Conservation (phyloP, 768 basidiomycete species). For the Boletus eberwhitei region DNA sequence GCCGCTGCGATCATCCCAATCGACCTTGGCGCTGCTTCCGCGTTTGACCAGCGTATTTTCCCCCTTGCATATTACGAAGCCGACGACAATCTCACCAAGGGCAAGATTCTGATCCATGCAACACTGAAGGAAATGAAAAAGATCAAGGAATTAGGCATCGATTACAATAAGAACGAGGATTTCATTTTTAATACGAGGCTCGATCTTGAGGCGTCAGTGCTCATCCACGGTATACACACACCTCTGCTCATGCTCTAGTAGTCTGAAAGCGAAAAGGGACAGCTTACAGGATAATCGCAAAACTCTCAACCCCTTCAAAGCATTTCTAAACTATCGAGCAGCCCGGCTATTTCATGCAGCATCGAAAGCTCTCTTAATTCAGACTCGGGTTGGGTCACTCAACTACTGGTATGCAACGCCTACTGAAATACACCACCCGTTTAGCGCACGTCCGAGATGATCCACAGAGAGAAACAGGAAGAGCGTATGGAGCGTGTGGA, state of each 20-base stretch:
- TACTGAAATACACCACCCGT: background rate
- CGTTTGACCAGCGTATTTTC: background rate
- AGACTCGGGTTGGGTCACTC: background rate
- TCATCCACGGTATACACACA: no score
- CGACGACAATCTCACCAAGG: background rate
- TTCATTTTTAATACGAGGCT: conserved; percentile 1
- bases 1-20: background rate
- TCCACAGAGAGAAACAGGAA: background rate
- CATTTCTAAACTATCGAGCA: background rate
- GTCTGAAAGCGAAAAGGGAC: background rate
- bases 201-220: background rate
- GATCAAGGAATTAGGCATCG: background rate
- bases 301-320: conserved; percentile 1
- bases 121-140: conserved; percentile 5
- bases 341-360: background rate
- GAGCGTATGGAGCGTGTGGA: no score
- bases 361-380: background rate
- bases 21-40: background rate
- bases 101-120: background rate
- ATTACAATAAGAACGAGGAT: background rate
- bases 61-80: conserved; percentile 4
- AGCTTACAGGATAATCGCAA: background rate
- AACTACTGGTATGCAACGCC: background rate
- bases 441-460: conserved; percentile 9
- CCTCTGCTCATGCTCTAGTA: background rate